phyloP scores from a whole-genome alignment of 2,329 filamentous ascomycete genomes.

The Drechslerella coelobrocha region DNA sequence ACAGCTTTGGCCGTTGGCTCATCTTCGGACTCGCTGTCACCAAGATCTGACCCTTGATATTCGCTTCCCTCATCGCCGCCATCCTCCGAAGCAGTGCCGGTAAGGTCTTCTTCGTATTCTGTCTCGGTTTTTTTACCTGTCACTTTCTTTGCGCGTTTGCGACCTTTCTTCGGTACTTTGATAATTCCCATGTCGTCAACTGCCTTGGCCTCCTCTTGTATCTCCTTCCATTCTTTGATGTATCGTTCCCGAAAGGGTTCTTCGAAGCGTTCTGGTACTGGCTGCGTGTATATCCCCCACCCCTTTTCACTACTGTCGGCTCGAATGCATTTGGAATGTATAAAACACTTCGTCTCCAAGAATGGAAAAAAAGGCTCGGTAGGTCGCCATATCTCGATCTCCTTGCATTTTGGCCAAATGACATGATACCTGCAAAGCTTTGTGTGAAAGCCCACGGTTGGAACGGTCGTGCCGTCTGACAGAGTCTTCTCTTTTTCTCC shows the following conservation, averaged over 20 bases:
- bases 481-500: not conserved
- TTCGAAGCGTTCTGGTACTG: constrained; percentile 15
- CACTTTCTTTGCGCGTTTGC: not conserved
- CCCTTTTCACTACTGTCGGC: constrained; percentile 5
- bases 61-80: constrained; percentile 1
- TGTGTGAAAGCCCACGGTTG: constrained; percentile 33
- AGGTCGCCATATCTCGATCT: constrained; percentile 10
- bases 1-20: not conserved
- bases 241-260: constrained; percentile 9
- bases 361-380: constrained; percentile 32
- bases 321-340: constrained; percentile 6
- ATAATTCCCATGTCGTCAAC: not conserved
- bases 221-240: not conserved
- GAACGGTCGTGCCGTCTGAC: constrained; percentile 2
- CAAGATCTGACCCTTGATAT: not conserved
- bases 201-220: not conserved
- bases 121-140: not conserved
- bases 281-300: constrained; percentile 6
- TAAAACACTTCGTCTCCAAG: constrained; percentile 16
- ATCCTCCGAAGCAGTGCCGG: not conserved
- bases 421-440: constrained; percentile 42
- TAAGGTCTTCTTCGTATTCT: not conserved
- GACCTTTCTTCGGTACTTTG: not conserved
- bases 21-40: not conserved
- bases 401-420: constrained; percentile 26